Percentiles rank a stretch among this genome's conserved stretches.
These are phyloP conservation scores for Eustoma russellianum DNA, from an alignment of 257 asterid genomes.

Conservation along the genomic window DNA sequence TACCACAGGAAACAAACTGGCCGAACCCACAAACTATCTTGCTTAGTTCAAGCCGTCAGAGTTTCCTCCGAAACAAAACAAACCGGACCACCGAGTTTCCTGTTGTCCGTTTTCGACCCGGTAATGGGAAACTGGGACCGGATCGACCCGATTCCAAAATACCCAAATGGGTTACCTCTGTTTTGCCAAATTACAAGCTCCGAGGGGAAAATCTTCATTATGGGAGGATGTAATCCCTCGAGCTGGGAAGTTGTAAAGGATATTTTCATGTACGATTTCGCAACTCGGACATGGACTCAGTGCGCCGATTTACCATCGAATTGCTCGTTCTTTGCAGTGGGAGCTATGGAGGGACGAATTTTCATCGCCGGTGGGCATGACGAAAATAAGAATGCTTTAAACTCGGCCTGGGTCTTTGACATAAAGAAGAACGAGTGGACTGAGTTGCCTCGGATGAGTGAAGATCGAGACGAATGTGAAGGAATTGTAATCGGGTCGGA, in stretches of 20 bases:
- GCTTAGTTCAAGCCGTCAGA: slow-evolving; percentile 58
- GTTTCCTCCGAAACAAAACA: slow-evolving; percentile 37
- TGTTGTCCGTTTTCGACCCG: slow-evolving; percentile 57
- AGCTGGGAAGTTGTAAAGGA: slow-evolving; percentile 74
- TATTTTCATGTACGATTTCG: slow-evolving; percentile 65
- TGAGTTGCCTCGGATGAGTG: slow-evolving; percentile 54
- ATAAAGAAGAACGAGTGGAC: slow-evolving; percentile 41
- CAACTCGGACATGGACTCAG: slow-evolving; percentile 56
- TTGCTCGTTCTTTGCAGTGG: slow-evolving; percentile 72
- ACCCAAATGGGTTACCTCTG: slow-evolving; percentile 64
- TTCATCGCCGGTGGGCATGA: slow-evolving; percentile 89
- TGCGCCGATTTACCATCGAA: slow-evolving; percentile 58
- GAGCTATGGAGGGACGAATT: slow-evolving; percentile 43
- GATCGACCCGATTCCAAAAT: slow-evolving; percentile 55
- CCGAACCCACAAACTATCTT: slow-evolving; percentile 49
- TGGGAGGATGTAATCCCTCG: slow-evolving; percentile 84
- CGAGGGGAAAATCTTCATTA: slow-evolving; percentile 51
- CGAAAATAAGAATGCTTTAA: slow-evolving; percentile 72
- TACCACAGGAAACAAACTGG: slow-evolving; percentile 48
- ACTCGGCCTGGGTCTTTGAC: slow-evolving; percentile 44
- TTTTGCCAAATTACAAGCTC: slow-evolving; percentile 64
- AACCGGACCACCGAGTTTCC: slow-evolving; percentile 51
- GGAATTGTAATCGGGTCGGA: slow-evolving; percentile 53
- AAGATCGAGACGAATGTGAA: slow-evolving; percentile 91
- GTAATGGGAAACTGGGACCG: slow-evolving; percentile 43